Evolutionary conservation across 169 alveolate species (phyloP), one percentile per base, ranked within the genome.

Genomic region (Plasmodium malariae): DNA sequence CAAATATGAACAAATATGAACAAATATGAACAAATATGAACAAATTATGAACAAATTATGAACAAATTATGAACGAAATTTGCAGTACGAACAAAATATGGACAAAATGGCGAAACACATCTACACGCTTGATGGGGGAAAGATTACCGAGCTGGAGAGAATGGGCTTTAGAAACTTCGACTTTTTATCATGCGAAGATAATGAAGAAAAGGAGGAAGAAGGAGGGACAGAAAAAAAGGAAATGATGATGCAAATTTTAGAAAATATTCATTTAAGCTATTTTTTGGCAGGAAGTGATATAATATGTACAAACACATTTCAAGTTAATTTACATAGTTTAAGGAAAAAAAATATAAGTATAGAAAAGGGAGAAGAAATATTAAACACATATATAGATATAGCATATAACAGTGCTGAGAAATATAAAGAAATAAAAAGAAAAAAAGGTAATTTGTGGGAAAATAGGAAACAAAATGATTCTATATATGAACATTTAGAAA

Each of bases 311-410:
- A 78, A 78, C 48, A 78, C 89, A 9, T 78, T 62, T 32, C 89
- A 78, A 48, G 89, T 78, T 4, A 78, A 78, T 54, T 69, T 78
- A 0, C 54, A 78, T 37, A 78, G 89, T 78, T 78, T 78, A n/a
- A 34, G 21, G 19, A 40, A 78, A 34, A 21, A 9, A 17, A 57
- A 57, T 17, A 78, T 78, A n/a, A 34, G 68, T 45, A 37, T 73
- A 57, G 80, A 78, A 37, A 54, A 43, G 19, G 89, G 89, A 11
- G n/a, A 78, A 60, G 65, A 69, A 9, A 78, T 78, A 30, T 28
- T 78, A 49, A 37, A 63, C 21, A 78, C 55, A 14, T 78, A 78
- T 37, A 78, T 78, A 21, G 76, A 78, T 34, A 78, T 78, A n/a
- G 89, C 89, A 30, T 68, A 78, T 36, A 65, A 48, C 3, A 69